A percentile compares a stretch with the other conserved stretches of the same genome.
phyloP scores from a whole-genome alignment of 768 basidiomycete genomes.

The Rubroboletus satanas region DNA sequence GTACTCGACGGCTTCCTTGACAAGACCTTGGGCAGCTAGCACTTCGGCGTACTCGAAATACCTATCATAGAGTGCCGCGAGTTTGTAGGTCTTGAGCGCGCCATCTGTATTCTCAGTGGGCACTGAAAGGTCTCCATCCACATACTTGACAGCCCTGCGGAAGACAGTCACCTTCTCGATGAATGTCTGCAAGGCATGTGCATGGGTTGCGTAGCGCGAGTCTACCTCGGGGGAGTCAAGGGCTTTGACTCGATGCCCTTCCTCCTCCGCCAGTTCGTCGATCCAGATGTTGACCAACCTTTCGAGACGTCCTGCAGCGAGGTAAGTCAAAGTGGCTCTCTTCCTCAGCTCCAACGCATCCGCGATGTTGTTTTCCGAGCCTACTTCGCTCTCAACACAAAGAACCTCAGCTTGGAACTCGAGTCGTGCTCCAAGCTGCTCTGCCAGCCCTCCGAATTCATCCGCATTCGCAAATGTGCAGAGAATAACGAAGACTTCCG shows the following conservation, averaged over 20 bases:
- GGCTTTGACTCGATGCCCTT: constrained; percentile 46
- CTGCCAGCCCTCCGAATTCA: constrained; percentile 83
- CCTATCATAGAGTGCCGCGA: constrained; percentile 82
- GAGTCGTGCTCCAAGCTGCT: constrained; percentile 86
- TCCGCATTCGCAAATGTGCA: constrained; percentile 88
- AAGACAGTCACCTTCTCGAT: constrained; percentile 97
- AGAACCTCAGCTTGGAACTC: constrained; percentile 76
- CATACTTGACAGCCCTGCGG: constrained; percentile 77
- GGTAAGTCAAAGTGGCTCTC: constrained; percentile 89
- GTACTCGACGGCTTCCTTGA: constrained; percentile 77
- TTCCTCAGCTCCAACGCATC: constrained; percentile 55
- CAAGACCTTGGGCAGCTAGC: constrained; percentile 84
- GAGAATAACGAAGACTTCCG: constrained; percentile 92
- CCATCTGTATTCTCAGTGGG: constrained; percentile 37
- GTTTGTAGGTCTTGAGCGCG: constrained; percentile 64
- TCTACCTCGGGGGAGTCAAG: constrained; percentile 38
- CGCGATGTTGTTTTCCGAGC: constrained; percentile 35
- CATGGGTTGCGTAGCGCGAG: constrained; percentile 75
- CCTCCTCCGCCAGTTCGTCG: constrained; percentile 87
- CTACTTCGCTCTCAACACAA: constrained; percentile 46
- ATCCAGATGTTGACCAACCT: constrained; percentile 87
- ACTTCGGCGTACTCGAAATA: constrained; percentile 96
- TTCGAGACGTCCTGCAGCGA: constrained; percentile 87
- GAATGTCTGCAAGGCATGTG: constrained; percentile 85
- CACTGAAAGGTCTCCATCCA: constrained; percentile 62